phyloP scores from a whole-genome alignment of 441 rosid species.

The Populus hybrid region DNA sequence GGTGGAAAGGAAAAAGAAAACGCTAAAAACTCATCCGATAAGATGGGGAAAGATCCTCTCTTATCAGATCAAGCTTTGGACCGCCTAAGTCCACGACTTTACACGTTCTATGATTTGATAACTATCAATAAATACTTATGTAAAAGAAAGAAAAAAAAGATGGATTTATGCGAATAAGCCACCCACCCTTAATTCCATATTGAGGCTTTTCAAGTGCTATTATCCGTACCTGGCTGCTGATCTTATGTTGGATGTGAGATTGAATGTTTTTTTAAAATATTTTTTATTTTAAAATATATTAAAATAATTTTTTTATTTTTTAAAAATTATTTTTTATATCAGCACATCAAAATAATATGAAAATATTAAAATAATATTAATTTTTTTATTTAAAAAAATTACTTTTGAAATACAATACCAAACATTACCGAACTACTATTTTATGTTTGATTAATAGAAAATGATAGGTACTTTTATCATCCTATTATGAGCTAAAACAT shows the following conservation, averaged over 20 bases:
- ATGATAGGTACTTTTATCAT: neutral
- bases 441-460: too few species aligned
- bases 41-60: slow-evolving; percentile 6
- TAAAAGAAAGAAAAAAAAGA: too few species aligned
- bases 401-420: too few species aligned
- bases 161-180: neutral
- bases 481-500: neutral
- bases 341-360: too few species aligned
- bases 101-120: neutral
- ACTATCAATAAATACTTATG: neutral
- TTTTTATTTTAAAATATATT: too few species aligned
- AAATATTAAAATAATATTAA: too few species aligned
- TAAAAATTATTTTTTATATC: too few species aligned
- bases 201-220: neutral
- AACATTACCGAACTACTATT: too few species aligned
- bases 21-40: neutral
- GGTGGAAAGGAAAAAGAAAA: neutral
- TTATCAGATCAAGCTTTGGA: neutral
- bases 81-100: neutral
- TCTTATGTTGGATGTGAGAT: too few species aligned
- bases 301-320: too few species aligned
- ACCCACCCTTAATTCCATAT: neutral
- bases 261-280: too few species aligned
- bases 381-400: too few species aligned
- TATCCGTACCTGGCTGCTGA: neutral